Percentiles rank a stretch among this genome's conserved stretches.
Conservation (phyloP, 768 basidiomycete species). For the Mycena epipterygia region DNA sequence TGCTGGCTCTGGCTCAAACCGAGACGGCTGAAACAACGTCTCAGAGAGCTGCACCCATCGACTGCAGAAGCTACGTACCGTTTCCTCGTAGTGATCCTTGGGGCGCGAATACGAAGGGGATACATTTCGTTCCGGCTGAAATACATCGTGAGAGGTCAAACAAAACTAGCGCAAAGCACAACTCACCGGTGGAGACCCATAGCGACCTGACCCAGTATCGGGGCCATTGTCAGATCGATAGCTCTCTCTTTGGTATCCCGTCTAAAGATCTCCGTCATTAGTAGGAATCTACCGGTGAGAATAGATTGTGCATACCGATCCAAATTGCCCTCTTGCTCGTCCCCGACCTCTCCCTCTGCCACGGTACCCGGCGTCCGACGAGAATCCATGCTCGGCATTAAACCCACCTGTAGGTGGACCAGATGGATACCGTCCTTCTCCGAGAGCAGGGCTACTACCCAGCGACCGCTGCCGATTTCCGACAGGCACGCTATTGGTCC, state of each 20-base stretch:
- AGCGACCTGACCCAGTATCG: conserved; percentile 17
- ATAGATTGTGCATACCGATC: conserved; percentile 10
- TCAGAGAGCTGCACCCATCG: background rate
- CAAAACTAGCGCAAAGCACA: background rate
- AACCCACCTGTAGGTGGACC: conserved; percentile 10
- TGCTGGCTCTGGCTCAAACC: conserved; percentile 18
- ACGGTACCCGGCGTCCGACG: conserved; percentile 27
- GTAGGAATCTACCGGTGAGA: background rate
- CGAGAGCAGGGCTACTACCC: background rate
- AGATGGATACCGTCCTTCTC: conserved; percentile 15
- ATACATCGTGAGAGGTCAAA: background rate
- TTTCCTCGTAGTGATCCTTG: conserved; percentile 27
- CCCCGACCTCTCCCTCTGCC: conserved; percentile 30
- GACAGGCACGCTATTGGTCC: conserved; percentile 23
- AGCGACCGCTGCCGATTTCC: background rate
- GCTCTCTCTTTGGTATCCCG: conserved; percentile 23
- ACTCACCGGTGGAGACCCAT: conserved; percentile 30
- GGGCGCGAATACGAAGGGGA: conserved; percentile 29
- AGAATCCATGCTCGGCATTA: conserved; percentile 5
- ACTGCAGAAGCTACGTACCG: conserved; percentile 9
- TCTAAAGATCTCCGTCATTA: background rate
- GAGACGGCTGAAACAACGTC: background rate
- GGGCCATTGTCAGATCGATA: conserved; percentile 29
- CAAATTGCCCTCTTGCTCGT: conserved; percentile 19
- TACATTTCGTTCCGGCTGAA: conserved; percentile 23